These are phyloP conservation scores for Thuja plicata DNA, from an alignment of 83 land plant species.

Conservation along the genomic window DNA sequence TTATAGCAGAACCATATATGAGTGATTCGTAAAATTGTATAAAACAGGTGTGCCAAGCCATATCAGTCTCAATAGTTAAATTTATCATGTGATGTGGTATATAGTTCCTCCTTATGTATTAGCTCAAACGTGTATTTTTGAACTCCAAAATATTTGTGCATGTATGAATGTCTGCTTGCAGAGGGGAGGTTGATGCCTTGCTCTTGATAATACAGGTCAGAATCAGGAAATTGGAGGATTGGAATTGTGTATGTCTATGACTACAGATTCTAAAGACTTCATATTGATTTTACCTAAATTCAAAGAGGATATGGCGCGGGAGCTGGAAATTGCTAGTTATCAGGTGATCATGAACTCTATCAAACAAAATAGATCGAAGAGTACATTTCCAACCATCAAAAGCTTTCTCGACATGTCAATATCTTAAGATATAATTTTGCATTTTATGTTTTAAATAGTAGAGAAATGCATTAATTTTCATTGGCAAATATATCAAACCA, in stretches of 20 bases:
- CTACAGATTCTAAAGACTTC: background rate
- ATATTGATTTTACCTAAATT: background rate
- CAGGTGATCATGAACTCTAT: conserved; percentile 3
- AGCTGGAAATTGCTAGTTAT: conserved; percentile 3
- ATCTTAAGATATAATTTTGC: background rate
- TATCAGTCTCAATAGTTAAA: background rate
- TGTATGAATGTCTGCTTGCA: background rate
- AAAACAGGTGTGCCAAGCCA: background rate
- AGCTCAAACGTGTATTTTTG: background rate
- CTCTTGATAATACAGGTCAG: conserved; percentile 2
- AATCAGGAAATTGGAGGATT: conserved; percentile 11
- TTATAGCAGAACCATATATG: background rate
- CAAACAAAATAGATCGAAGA: background rate
- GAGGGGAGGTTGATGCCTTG: background rate
- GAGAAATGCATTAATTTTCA: background rate
- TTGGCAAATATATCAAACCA: background rate
- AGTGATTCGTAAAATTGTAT: background rate
- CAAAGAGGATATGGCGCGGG: conserved; percentile 15
- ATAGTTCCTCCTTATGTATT: background rate
- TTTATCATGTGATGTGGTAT: background rate
- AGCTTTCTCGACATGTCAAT: background rate
- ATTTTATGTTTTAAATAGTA: background rate
- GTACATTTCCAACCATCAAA: background rate
- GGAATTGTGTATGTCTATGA: conserved; percentile 5
- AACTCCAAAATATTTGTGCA: background rate